Conservation (phyloP, 306 rosid species). For the Cicer yamashitae region DNA sequence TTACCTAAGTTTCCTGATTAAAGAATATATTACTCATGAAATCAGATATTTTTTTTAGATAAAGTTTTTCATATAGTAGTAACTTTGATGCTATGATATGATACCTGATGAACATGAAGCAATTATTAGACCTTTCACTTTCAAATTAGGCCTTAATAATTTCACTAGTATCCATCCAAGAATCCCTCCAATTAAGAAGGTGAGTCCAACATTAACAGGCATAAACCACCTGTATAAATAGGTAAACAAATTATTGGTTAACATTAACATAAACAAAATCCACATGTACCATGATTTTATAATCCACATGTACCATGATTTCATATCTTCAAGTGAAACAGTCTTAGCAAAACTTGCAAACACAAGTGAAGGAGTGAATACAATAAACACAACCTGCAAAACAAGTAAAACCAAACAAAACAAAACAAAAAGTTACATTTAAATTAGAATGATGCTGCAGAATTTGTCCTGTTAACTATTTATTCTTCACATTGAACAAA, state of each 20-base stretch:
- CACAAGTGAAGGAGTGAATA: conserved; percentile 87
- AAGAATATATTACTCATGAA: conserved; percentile 13
- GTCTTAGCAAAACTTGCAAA: conserved; percentile 76
- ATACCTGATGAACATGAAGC: conserved; percentile 83
- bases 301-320: conserved; percentile 66
- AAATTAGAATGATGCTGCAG: not conserved
- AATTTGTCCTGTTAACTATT: conserved; percentile 23
- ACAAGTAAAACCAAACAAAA: not conserved
- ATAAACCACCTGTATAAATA: conserved; percentile 84
- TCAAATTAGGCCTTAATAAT: conserved; percentile 70
- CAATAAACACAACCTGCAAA: conserved; percentile 76
- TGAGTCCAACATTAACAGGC: conserved; percentile 77
- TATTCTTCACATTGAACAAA: conserved; percentile 4
- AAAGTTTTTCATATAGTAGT: not conserved
- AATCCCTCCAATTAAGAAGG: conserved; percentile 79
- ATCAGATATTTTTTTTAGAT: conserved; percentile 1
- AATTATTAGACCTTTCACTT: conserved; percentile 79
- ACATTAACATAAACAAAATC: not conserved
- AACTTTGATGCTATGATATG: conserved; percentile 39
- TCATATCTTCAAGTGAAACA: conserved; percentile 77
- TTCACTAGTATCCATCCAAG: conserved; percentile 84
- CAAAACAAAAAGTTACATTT: not conserved
- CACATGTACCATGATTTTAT: no score
- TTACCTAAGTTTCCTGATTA: conserved; percentile 89
- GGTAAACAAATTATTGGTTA: not conserved